These are phyloP conservation scores for Pythium oligandrum DNA, from an alignment of 352 stramenopile genomes.

Conservation along the genomic window DNA sequence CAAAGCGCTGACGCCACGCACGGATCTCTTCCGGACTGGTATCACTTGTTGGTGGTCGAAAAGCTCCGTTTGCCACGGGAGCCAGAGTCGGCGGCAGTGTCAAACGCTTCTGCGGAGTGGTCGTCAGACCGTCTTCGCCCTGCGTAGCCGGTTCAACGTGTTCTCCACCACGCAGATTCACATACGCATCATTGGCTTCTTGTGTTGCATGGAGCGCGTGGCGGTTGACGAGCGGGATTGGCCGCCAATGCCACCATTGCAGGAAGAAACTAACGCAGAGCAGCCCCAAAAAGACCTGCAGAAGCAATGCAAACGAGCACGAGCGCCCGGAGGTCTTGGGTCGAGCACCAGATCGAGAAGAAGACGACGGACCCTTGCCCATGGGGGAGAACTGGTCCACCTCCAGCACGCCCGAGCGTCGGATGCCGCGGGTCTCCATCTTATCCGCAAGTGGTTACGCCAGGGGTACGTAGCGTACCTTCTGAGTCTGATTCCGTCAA, in stretches of 20 bases:
- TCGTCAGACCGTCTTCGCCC: too few species aligned
- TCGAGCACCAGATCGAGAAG: too few species aligned
- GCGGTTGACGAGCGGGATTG: slow-evolving; percentile 8
- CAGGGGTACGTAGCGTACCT: too few species aligned
- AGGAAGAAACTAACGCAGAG: slow-evolving; percentile 35
- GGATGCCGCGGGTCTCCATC: slow-evolving; percentile 41
- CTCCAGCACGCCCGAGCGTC: slow-evolving; percentile 4
- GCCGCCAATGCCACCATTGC: slow-evolving; percentile 43
- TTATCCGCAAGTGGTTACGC: too few species aligned
- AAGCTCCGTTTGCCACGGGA: slow-evolving; percentile 6
- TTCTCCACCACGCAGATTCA: slow-evolving; percentile 8
- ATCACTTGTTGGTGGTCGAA: slow-evolving; percentile 18
- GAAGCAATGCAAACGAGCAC: slow-evolving; percentile 26
- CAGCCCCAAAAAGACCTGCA: slow-evolving; percentile 37
- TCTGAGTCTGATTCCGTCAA: too few species aligned
- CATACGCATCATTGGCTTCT: neutral
- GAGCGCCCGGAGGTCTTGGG: neutral
- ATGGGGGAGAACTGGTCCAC: slow-evolving; percentile 1
- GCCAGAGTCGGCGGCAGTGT: neutral
- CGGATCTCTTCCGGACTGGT: slow-evolving; percentile 29
- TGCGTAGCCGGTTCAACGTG: neutral
- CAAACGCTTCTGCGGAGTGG: neutral
- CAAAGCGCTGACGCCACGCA: slow-evolving; percentile 32
- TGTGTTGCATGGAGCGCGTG: neutral
- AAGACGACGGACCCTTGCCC: too few species aligned